Conservation (phyloP, 495 filamentous ascomycete genomes). For the Tuber aestivum region DNA sequence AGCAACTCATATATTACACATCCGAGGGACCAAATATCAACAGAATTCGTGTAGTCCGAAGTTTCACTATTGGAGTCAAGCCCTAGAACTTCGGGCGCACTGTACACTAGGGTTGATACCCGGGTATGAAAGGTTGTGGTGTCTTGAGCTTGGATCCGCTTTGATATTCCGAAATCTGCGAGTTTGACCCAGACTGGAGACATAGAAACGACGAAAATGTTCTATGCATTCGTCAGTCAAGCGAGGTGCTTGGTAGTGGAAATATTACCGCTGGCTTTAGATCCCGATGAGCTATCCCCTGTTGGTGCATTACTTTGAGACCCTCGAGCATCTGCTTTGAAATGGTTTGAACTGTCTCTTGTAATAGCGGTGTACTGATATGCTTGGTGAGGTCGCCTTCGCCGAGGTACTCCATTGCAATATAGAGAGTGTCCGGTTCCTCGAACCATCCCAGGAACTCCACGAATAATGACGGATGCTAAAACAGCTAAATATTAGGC, state of each 20-base stretch:
- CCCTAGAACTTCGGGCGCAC: neutral
- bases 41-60: constrained; percentile 6
- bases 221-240: neutral
- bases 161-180: neutral
- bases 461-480: constrained; percentile 13
- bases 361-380: neutral
- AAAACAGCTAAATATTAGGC: neutral
- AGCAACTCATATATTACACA: neutral
- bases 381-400: constrained; percentile 7
- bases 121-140: neutral
- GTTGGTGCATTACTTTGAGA: constrained; percentile 13
- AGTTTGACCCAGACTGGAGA: neutral
- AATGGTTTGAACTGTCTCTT: neutral
- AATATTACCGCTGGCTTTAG: constrained; percentile 3
- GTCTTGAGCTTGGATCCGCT: neutral
- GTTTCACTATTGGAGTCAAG: neutral
- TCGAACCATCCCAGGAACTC: constrained; percentile 18
- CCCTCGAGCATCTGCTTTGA: constrained; percentile 19
- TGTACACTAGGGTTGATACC: neutral
- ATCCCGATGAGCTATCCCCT: constrained; percentile 16
- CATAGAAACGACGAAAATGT: neutral
- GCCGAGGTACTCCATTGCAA: constrained; percentile 16
- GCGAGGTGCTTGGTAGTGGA: neutral
- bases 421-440: neutral
- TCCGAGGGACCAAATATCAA: constrained; percentile 19